A percentile compares a stretch with the other conserved stretches of the same genome.
These are phyloP conservation scores for Aspergillus versicolor DNA, from an alignment of 2,329 filamentous ascomycete species.

Conservation along the genomic window DNA sequence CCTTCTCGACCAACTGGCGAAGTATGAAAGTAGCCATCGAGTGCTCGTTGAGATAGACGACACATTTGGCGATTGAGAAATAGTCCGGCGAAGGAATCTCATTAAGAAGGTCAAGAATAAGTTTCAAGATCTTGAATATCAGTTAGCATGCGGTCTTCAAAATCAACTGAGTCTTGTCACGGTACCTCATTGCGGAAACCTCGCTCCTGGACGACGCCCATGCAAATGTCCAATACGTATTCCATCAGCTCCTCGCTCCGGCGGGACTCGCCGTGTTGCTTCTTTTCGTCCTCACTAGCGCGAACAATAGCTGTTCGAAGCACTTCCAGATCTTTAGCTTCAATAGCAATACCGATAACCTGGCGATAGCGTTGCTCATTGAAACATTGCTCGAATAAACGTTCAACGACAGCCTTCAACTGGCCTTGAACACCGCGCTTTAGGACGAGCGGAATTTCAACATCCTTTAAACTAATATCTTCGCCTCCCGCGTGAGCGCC, in stretches of 20 bases:
- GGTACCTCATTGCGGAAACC: slow-evolving; percentile 69
- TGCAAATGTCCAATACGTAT: slow-evolving; percentile 91
- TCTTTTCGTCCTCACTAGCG: slow-evolving; percentile 82
- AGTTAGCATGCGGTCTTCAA: slow-evolving; percentile 3
- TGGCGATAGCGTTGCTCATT: slow-evolving; percentile 85
- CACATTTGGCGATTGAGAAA: slow-evolving; percentile 96
- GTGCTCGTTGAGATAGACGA: slow-evolving; percentile 91
- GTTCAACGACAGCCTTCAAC: slow-evolving; percentile 79
- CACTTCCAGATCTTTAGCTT: slow-evolving; percentile 88
- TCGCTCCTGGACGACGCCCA: slow-evolving; percentile 95
- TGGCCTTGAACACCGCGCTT: slow-evolving; percentile 74
- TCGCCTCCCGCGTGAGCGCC: slow-evolving; percentile 56
- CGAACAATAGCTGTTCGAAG: slow-evolving; percentile 83
- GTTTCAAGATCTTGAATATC: slow-evolving; percentile 67
- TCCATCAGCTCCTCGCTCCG: slow-evolving; percentile 93
- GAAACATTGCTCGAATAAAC: slow-evolving; percentile 88
- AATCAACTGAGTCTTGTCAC: slow-evolving; percentile 10
- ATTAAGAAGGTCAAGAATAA: slow-evolving; percentile 93
- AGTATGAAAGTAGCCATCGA: slow-evolving; percentile 87
- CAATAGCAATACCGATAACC: slow-evolving; percentile 93
- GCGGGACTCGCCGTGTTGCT: slow-evolving; percentile 56
- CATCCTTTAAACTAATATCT: slow-evolving; percentile 53
- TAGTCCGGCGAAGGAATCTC: slow-evolving; percentile 92
- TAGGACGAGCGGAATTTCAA: slow-evolving; percentile 63
- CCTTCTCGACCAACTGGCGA: slow-evolving; percentile 74